phyloP scores from a whole-genome alignment of 2,329 filamentous ascomycete species.

The Beauveria sp. region DNA sequence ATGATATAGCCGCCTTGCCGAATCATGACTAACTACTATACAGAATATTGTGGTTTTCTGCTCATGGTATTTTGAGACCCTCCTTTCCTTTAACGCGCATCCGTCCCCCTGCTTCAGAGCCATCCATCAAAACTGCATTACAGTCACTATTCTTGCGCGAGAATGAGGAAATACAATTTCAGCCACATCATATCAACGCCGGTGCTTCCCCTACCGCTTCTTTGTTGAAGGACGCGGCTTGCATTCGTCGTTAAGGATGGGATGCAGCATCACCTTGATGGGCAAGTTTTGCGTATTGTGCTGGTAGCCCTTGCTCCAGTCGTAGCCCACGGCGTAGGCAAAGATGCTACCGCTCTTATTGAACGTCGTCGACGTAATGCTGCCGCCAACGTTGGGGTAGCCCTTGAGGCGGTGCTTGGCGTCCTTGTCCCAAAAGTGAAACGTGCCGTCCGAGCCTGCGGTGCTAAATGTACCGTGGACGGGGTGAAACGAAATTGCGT shows the following conservation, averaged over 20 bases:
- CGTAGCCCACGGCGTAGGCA: constrained; percentile 86
- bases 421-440: constrained; percentile 94
- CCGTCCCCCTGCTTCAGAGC: background rate
- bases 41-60: background rate
- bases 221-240: constrained; percentile 53
- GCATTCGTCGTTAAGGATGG: constrained; percentile 56
- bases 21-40: constrained; percentile 7
- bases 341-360: constrained; percentile 78
- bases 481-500: constrained; percentile 96
- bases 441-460: constrained; percentile 89
- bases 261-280: constrained; percentile 80
- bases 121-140: background rate
- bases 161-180: no score
- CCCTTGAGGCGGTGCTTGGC: constrained; percentile 86
- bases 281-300: constrained; percentile 68
- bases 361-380: constrained; percentile 88
- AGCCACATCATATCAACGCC: background rate
- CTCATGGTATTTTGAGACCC: background rate
- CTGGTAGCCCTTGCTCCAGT: constrained; percentile 96
- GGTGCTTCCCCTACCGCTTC: constrained; percentile 40
- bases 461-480: constrained; percentile 97
- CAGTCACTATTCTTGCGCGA: no score
- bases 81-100: background rate
- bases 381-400: constrained; percentile 75
- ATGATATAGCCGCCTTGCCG: background rate